phyloP scores from a whole-genome alignment of 768 basidiomycete species.

The Mycena vitilis region DNA sequence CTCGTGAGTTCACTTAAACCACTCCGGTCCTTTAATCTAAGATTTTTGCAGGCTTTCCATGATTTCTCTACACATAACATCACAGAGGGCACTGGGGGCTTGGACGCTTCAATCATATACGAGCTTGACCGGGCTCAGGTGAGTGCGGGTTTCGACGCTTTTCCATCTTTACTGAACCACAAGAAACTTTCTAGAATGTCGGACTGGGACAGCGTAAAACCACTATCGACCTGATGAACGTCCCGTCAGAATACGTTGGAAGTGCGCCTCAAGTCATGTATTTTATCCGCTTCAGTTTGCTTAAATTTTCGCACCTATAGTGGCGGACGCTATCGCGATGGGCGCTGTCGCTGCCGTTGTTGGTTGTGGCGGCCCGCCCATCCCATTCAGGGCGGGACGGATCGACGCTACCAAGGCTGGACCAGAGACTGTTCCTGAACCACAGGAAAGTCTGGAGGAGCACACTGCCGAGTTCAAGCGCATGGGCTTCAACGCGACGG shows the following conservation, averaged over 20 bases:
- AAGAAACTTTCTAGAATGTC: constrained; percentile 6
- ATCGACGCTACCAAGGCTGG: constrained; percentile 28
- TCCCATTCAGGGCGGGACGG: constrained; percentile 26
- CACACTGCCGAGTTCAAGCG: constrained; percentile 14
- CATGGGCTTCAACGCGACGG: constrained; percentile 24
- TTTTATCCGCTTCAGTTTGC: neutral
- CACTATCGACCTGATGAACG: neutral
- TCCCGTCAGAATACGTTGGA: constrained; percentile 7
- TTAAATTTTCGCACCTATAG: neutral
- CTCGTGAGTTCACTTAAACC: too few species aligned
- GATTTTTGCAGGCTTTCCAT: constrained; percentile 17
- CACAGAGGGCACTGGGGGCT: constrained; percentile 35
- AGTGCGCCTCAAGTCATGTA: neutral
- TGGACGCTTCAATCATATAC: constrained; percentile 38
- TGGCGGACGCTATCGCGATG: neutral
- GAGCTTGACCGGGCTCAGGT: constrained; percentile 34
- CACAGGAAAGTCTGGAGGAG: constrained; percentile 13
- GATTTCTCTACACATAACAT: constrained; percentile 42
- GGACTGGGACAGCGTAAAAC: neutral
- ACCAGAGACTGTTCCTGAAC: constrained; percentile 11
- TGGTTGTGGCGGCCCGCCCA: constrained; percentile 21
- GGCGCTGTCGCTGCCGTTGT: constrained; percentile 11
- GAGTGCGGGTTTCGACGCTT: constrained; percentile 5
- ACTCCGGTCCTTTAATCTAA: too few species aligned
- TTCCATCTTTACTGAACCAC: constrained; percentile 5